Evolutionary conservation across 768 basidiomycete genomes (phyloP).

Genomic region (Termitomyces sp.): DNA sequence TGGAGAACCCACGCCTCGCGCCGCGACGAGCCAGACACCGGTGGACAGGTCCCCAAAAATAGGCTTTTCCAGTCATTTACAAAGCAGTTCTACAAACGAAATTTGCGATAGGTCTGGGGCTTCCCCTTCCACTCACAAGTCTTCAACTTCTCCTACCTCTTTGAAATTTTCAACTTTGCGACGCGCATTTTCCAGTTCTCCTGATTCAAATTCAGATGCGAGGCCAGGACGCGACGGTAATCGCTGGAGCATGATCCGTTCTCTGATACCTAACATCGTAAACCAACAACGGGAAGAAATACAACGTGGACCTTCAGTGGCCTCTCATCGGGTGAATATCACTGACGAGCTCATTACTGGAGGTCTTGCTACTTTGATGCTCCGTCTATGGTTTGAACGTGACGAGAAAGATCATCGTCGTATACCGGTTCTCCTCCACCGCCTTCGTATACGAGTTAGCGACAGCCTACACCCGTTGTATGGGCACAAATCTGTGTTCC

Average conservation of each 20-base stretch:
- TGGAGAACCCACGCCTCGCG: not conserved
- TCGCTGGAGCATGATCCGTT: constrained; percentile 62
- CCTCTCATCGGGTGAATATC: constrained; percentile 58
- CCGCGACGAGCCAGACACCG: not conserved
- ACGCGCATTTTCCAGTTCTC: constrained; percentile 29
- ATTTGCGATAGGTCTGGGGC: not conserved
- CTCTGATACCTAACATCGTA: constrained; percentile 54
- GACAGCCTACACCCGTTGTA: constrained; percentile 83
- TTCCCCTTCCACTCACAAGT: constrained; percentile 3
- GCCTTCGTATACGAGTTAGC: constrained; percentile 77
- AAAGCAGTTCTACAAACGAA: constrained; percentile 9
- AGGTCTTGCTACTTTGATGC: constrained; percentile 72
- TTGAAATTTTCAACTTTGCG: constrained; percentile 4
- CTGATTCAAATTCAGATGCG: constrained; percentile 13
- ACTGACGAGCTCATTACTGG: constrained; percentile 79
- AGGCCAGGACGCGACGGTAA: constrained; percentile 22
- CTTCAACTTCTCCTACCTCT: constrained; percentile 12
- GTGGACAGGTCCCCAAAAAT: constrained; percentile 1
- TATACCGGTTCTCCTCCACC: constrained; percentile 72
- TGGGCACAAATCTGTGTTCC: constrained; percentile 72
- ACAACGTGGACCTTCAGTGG: constrained; percentile 39
- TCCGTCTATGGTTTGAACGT: constrained; percentile 79
- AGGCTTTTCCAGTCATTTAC: not conserved
- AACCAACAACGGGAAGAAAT: constrained; percentile 23
- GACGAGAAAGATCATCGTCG: constrained; percentile 84